Conservation (phyloP, 139 green algal genomes). For the Raphidocelis subcapitata region DNA sequence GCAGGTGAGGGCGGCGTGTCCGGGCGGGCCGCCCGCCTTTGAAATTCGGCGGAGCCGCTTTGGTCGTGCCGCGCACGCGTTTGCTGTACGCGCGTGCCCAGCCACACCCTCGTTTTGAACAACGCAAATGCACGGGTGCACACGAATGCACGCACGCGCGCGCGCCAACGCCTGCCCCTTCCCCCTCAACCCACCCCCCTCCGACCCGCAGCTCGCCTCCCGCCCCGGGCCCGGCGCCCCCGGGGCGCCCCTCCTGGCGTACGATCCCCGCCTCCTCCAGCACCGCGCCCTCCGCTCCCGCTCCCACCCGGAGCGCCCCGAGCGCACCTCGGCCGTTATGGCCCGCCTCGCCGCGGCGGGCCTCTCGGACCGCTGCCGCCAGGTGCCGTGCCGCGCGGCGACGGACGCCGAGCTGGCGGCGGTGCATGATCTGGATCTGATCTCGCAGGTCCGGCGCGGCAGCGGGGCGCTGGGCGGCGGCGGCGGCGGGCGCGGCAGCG, state of each 20-base stretch:
- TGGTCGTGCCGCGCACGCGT: neutral
- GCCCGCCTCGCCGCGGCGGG: slow-evolving; percentile 11
- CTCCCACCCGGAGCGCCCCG: slow-evolving; percentile 28
- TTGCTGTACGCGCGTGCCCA: too few relatives aligned
- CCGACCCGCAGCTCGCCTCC: neutral
- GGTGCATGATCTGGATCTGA: slow-evolving; percentile 21
- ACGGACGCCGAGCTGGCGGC: slow-evolving; percentile 12
- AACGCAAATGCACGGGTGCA: too few relatives aligned
- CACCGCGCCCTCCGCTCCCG: neutral
- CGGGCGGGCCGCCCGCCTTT: neutral
- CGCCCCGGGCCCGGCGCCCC: neutral
- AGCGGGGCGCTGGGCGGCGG: slow-evolving; percentile 9
- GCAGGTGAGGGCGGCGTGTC: neutral
- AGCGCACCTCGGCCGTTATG: slow-evolving; percentile 20
- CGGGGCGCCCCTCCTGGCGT: slow-evolving; percentile 10
- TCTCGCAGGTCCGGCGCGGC: slow-evolving; percentile 1
- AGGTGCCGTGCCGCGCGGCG: slow-evolving; percentile 9
- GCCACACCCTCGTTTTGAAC: too few relatives aligned
- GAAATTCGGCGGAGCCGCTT: neutral
- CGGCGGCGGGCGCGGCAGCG: neutral
- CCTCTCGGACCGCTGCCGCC: slow-evolving; percentile 11
- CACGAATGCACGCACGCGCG: too few relatives aligned
- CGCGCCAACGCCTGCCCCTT: too few relatives aligned
- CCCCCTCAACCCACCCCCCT: too few relatives aligned
- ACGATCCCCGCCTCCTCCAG: slow-evolving; percentile 8